phyloP scores from a whole-genome alignment of 2,329 filamentous ascomycete genomes.

The Diaporthe vaccinii region DNA sequence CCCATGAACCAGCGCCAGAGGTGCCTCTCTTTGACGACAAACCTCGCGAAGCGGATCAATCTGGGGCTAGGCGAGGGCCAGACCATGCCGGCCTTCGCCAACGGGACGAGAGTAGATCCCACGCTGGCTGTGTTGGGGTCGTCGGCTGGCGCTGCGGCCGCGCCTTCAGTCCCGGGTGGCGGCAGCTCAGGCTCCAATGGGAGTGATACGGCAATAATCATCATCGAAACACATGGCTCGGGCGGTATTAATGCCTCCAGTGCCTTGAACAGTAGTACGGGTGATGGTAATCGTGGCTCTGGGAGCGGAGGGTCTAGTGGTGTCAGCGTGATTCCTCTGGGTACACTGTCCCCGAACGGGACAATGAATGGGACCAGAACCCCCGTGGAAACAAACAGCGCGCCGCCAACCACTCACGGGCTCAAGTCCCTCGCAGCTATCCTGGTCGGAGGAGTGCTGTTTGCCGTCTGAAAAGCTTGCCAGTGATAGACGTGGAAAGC shows the following conservation, averaged over 20 bases:
- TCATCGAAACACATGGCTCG: conserved; percentile 1
- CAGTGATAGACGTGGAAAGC: too few species aligned
- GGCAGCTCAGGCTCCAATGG: neutral
- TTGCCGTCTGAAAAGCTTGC: neutral
- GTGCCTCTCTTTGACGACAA: neutral
- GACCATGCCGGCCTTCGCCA: conserved; percentile 28
- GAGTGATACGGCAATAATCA: neutral
- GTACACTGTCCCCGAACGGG: neutral
- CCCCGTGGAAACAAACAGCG: neutral
- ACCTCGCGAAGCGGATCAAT: conserved; percentile 24
- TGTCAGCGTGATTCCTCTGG: conserved; percentile 2
- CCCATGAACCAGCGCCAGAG: conserved; percentile 38
- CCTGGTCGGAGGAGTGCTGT: neutral
- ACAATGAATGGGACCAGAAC: conserved; percentile 21
- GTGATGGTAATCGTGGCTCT: neutral
- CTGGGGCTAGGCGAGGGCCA: conserved; percentile 19
- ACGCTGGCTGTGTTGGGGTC: conserved; percentile 24
- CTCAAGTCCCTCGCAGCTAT: neutral
- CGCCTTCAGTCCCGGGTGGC: neutral
- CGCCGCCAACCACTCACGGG: neutral
- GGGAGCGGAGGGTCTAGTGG: neutral
- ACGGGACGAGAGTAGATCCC: conserved; percentile 23
- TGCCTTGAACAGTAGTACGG: neutral
- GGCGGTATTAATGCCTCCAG: neutral
- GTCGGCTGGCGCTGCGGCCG: neutral